Evolutionary conservation across 805 yeast species (phyloP).

Genomic region (Candida stauntonica): DNA sequence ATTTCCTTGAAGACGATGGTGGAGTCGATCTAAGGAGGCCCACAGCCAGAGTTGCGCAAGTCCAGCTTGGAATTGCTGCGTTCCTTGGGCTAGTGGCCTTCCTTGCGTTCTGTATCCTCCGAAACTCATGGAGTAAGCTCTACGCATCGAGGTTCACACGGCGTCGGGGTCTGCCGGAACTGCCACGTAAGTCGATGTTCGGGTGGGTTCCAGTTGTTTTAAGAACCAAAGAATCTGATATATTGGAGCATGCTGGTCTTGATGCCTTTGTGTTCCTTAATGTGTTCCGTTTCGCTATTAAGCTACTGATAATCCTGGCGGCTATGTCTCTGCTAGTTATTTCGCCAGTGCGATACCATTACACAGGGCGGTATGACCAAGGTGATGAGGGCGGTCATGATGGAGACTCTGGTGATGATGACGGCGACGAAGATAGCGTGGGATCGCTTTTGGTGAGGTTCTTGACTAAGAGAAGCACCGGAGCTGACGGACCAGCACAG

Average conservation of each 20-base stretch:
- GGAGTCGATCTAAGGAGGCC: slow-evolving; percentile 25
- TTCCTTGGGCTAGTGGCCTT: slow-evolving; percentile 68
- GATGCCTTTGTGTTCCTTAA: slow-evolving; percentile 92
- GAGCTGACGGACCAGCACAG: slow-evolving; percentile 30
- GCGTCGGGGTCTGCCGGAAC: slow-evolving; percentile 50
- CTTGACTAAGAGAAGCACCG: too few species aligned
- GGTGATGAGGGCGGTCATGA: slow-evolving; percentile 31
- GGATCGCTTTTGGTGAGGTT: too few species aligned
- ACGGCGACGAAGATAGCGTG: slow-evolving; percentile 3
- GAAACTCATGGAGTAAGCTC: slow-evolving; percentile 73
- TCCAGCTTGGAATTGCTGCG: slow-evolving; percentile 70
- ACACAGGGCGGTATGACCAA: slow-evolving; percentile 74
- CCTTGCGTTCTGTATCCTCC: slow-evolving; percentile 60
- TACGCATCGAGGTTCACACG: slow-evolving; percentile 69
- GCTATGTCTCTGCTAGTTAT: slow-evolving; percentile 69
- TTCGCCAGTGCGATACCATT: slow-evolving; percentile 80
- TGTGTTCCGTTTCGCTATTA: slow-evolving; percentile 85
- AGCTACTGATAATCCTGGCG: slow-evolving; percentile 58
- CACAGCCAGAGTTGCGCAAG: slow-evolving; percentile 54
- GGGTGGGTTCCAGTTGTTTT: slow-evolving; percentile 78
- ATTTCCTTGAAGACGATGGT: slow-evolving; percentile 1
- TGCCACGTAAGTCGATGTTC: slow-evolving; percentile 55
- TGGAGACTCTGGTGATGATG: neutral
- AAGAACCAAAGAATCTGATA: slow-evolving; percentile 64
- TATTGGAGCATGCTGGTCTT: slow-evolving; percentile 85